Evolutionary conservation across 371 early-diverging fungal genomes (phyloP).

Genomic region (Blakeslea trispora): DNA sequence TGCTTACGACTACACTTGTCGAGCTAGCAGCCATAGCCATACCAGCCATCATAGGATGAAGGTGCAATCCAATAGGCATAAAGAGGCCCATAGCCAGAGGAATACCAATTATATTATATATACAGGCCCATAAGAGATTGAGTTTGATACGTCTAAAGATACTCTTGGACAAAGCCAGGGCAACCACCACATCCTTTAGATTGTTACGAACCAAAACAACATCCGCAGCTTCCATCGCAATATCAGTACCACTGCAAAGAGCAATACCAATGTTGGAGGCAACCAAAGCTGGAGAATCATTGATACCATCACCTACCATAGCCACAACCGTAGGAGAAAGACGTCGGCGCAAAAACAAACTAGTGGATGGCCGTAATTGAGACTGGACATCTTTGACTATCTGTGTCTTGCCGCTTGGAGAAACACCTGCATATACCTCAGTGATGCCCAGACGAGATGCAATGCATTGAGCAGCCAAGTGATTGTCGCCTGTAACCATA

Average conservation of each 20-base stretch:
- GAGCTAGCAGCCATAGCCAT: constrained; percentile 94
- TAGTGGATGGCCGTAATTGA: constrained; percentile 11
- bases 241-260: constrained; percentile 90
- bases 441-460: constrained; percentile 73
- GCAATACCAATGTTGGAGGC: constrained; percentile 96
- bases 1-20: constrained; percentile 89
- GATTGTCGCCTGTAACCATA: constrained; percentile 96
- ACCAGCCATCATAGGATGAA: constrained; percentile 93
- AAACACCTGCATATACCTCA: constrained; percentile 89
- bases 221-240: constrained; percentile 94
- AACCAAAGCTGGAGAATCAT: constrained; percentile 96
- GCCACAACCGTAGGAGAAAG: constrained; percentile 61
- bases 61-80: constrained; percentile 77
- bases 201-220: constrained; percentile 85
- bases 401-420: constrained; percentile 86
- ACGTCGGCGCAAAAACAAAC: constrained; percentile 4
- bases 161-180: constrained; percentile 79
- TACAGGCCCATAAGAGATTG: constrained; percentile 89
- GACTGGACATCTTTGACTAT: constrained; percentile 70
- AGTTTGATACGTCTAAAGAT: constrained; percentile 84
- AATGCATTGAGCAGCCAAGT: constrained; percentile 74
- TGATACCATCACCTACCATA: constrained; percentile 99
- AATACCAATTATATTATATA: constrained; percentile 89
- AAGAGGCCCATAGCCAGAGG: constrained; percentile 95
- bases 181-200: constrained; percentile 81